Conservation (phyloP, 805 yeast species). For the Candida jianshihensis region DNA sequence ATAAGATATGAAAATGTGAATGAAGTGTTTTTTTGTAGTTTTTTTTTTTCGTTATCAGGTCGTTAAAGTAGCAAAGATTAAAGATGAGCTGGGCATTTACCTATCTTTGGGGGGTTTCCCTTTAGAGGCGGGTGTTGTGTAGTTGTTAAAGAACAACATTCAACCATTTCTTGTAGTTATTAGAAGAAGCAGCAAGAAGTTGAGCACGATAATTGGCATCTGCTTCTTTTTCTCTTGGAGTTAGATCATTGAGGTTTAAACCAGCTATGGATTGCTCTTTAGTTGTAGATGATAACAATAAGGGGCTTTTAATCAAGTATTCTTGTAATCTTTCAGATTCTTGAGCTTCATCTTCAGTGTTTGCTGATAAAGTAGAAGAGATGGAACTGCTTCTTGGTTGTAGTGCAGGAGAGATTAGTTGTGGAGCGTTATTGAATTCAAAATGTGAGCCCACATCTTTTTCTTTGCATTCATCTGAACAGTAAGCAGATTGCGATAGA, state of each 20-base stretch:
- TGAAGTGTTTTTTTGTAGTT: neutral
- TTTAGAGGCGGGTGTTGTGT: neutral
- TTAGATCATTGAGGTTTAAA: slow-evolving; percentile 15
- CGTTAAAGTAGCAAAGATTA: too few species aligned
- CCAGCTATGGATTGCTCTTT: slow-evolving; percentile 23
- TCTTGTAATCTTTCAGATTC: slow-evolving; percentile 15
- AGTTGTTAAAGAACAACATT: slow-evolving; percentile 13
- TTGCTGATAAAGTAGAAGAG: slow-evolving; percentile 5
- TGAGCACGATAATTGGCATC: slow-evolving; percentile 15
- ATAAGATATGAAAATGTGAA: too few species aligned
- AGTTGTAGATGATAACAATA: slow-evolving; percentile 16
- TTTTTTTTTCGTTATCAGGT: neutral
- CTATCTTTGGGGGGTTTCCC: neutral
- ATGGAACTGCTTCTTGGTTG: slow-evolving; percentile 23
- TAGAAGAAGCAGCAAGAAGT: slow-evolving; percentile 22
- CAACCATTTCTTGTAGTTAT: slow-evolving; percentile 24
- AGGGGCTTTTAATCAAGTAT: slow-evolving; percentile 22
- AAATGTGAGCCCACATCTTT: slow-evolving; percentile 22
- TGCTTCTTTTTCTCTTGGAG: slow-evolving; percentile 13
- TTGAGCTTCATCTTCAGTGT: slow-evolving; percentile 3
- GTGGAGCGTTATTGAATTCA: slow-evolving; percentile 21
- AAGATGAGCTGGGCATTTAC: neutral
- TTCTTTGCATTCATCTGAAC: slow-evolving; percentile 37
- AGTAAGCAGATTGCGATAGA: slow-evolving; percentile 35
- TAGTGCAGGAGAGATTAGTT: slow-evolving; percentile 23